Conservation (phyloP, 2,329 filamentous ascomycete genomes). For the Cercospora beticola region DNA sequence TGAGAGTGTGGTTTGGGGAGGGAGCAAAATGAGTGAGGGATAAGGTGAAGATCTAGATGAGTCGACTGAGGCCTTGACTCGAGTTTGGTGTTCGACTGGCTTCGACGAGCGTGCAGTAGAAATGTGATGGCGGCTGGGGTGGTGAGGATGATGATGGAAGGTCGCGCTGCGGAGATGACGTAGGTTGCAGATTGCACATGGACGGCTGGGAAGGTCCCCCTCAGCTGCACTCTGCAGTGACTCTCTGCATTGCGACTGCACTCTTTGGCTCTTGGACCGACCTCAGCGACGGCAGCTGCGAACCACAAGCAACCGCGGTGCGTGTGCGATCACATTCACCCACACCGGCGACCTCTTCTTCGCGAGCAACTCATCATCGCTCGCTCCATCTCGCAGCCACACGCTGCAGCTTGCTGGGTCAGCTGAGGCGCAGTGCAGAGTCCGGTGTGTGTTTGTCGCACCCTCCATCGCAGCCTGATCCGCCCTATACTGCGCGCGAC, state of each 20-base stretch:
- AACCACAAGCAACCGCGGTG: background rate
- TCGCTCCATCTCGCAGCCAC: background rate
- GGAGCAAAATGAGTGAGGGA: background rate
- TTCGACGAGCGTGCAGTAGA: background rate
- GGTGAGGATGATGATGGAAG: background rate
- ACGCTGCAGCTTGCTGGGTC: constrained; percentile 10
- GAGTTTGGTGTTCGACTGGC: background rate
- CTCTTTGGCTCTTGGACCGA: background rate
- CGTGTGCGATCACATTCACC: background rate
- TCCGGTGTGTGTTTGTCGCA: constrained; percentile 7
- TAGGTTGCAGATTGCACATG: constrained; percentile 1
- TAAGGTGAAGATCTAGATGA: background rate
- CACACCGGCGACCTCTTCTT: background rate
- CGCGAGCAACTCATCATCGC: background rate
- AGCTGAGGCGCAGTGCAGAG: constrained; percentile 12
- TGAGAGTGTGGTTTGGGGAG: background rate
- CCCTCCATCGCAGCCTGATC: constrained; percentile 4
- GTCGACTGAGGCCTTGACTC: background rate
- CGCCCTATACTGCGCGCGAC: background rate
- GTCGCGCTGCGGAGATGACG: background rate
- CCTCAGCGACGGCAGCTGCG: background rate
- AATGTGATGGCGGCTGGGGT: background rate
- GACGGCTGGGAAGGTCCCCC: background rate
- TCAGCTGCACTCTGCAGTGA: background rate
- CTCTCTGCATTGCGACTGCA: constrained; percentile 2